A percentile compares a stretch with the other conserved stretches of the same genome.
phyloP scores from a whole-genome alignment of 2,329 filamentous ascomycete genomes.

The Microsporum ferrugineum region DNA sequence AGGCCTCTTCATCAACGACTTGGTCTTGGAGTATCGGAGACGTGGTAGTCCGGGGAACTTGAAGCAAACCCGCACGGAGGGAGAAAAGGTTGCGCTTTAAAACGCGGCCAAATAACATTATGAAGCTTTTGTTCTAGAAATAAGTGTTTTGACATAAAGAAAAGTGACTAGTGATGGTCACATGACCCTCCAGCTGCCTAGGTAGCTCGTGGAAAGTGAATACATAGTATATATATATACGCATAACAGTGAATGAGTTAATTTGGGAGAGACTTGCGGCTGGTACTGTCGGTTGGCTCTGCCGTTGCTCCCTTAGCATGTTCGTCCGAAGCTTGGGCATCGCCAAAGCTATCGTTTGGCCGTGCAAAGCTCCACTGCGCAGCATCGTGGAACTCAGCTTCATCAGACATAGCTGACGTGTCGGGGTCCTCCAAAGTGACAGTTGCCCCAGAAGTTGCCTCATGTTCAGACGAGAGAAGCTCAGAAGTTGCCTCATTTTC shows the following conservation, averaged over 20 bases:
- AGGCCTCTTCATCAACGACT: slow-evolving; percentile 1
- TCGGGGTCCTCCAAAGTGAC: neutral
- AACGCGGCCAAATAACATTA: neutral
- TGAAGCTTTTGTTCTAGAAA: slow-evolving; percentile 5
- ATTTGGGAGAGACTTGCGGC: too few species aligned
- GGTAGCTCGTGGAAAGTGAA: too few species aligned
- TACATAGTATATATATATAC: too few species aligned
- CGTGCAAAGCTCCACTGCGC: slow-evolving; percentile 4
- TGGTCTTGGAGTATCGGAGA: neutral
- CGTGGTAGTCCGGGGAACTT: neutral
- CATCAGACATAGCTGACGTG: slow-evolving; percentile 4
- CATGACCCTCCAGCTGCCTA: too few species aligned
- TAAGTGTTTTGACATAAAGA: neutral
- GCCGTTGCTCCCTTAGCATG: neutral
- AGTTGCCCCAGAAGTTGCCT: neutral
- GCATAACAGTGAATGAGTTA: too few species aligned
- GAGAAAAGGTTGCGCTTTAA: neutral
- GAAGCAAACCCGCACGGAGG: neutral
- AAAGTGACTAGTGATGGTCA: too few species aligned
- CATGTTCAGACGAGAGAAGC: neutral
- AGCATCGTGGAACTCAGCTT: slow-evolving; percentile 7
- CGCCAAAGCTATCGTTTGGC: neutral
- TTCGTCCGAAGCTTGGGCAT: neutral
- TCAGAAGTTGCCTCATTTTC: neutral
- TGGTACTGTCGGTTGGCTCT: too few species aligned